Percentiles rank a stretch among this genome's conserved stretches.
Evolutionary conservation across 306 rosid genomes (phyloP).

Genomic region (Citrullus mucosospermus): DNA sequence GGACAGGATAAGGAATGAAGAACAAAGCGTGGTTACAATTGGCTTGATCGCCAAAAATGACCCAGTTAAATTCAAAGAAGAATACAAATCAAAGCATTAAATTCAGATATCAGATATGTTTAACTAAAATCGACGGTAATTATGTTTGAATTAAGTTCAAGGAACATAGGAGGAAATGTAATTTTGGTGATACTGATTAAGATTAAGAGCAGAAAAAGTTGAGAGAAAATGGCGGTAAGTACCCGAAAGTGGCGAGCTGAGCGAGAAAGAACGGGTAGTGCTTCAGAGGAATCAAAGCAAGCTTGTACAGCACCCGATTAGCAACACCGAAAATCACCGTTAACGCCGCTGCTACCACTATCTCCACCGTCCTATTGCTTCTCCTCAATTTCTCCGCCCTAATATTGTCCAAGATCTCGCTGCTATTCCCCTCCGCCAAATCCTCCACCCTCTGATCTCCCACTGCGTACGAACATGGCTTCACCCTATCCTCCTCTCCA

Average conservation of each 20-base stretch:
- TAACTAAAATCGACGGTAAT: background rate
- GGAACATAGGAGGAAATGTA: background rate
- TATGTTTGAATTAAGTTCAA: background rate
- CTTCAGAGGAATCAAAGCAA: constrained; percentile 84
- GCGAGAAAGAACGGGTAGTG: constrained; percentile 88
- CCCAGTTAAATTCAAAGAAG: background rate
- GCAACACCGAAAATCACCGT: constrained; percentile 81
- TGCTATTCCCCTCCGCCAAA: constrained; percentile 9
- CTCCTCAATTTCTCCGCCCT: constrained; percentile 4
- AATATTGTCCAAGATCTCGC: constrained; percentile 12
- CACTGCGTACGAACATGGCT: constrained; percentile 30
- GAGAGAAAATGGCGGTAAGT: constrained; percentile 7
- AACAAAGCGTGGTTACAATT: background rate
- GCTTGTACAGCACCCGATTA: constrained; percentile 69
- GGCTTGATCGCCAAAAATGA: background rate
- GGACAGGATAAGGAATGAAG: background rate
- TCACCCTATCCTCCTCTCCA: constrained; percentile 19
- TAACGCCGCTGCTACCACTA: constrained; percentile 38
- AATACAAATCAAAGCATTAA: background rate
- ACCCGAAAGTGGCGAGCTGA: constrained; percentile 93
- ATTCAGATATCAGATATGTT: background rate
- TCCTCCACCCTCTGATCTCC: constrained; percentile 28
- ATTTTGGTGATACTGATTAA: background rate
- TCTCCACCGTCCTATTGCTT: constrained; percentile 36
- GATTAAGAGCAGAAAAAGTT: background rate